phyloP scores from a whole-genome alignment of 2,329 filamentous ascomycete species.

The Ciborinia camelliae region DNA sequence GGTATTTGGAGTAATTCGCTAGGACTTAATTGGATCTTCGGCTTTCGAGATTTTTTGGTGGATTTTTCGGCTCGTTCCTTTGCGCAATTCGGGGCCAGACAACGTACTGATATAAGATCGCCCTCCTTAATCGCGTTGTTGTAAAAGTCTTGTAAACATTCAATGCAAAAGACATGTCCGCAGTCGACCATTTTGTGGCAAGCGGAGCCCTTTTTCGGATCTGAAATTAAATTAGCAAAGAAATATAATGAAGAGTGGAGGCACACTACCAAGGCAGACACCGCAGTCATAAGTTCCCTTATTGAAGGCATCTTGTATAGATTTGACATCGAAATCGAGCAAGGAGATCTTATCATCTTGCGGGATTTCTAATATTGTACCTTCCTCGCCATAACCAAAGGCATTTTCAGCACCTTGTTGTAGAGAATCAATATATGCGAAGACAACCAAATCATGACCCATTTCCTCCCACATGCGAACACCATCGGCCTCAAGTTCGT shows the following conservation, averaged over 20 bases:
- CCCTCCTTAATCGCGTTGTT: slow-evolving; percentile 83
- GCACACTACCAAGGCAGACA: slow-evolving; percentile 65
- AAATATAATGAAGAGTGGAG: slow-evolving; percentile 16
- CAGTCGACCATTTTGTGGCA: slow-evolving; percentile 84
- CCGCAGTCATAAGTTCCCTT: slow-evolving; percentile 83
- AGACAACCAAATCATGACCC: slow-evolving; percentile 57
- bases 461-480: slow-evolving; percentile 59
- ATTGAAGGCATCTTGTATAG: slow-evolving; percentile 72
- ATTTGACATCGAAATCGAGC: slow-evolving; percentile 73
- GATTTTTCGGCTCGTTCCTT: slow-evolving; percentile 48
- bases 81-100: slow-evolving; percentile 75
- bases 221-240: slow-evolving; percentile 40
- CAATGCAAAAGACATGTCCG: slow-evolving; percentile 83
- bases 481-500: slow-evolving; percentile 50
- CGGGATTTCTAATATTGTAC: slow-evolving; percentile 50
- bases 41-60: slow-evolving; percentile 53
- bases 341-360: slow-evolving; percentile 65
- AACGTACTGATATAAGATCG: slow-evolving; percentile 74
- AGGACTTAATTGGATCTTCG: slow-evolving; percentile 69
- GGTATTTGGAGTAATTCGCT: slow-evolving; percentile 80
- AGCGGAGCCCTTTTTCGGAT: slow-evolving; percentile 80
- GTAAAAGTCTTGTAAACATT: slow-evolving; percentile 90
- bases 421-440: slow-evolving; percentile 60
- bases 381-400: slow-evolving; percentile 53
- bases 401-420: slow-evolving; percentile 56